phyloP scores from a whole-genome alignment of 768 basidiomycete genomes.

The Leccinum disarticulatum region DNA sequence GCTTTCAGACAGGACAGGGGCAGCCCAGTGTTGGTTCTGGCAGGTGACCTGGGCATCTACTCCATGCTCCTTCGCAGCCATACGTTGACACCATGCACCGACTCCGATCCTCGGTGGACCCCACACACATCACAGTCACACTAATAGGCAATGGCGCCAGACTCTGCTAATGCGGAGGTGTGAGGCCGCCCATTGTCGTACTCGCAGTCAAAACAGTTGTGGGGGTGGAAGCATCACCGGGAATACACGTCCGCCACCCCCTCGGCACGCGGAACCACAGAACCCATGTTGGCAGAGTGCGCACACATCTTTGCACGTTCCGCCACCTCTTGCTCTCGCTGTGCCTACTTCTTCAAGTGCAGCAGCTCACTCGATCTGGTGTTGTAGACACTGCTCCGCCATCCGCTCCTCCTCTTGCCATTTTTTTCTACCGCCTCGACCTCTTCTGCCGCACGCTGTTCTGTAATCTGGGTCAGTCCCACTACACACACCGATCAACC shows the following conservation, averaged over 20 bases:
- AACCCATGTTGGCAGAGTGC: constrained; percentile 24
- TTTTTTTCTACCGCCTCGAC: constrained; percentile 52
- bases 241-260: constrained; percentile 18
- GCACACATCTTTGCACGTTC: constrained; percentile 36
- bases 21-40: no score
- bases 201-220: neutral
- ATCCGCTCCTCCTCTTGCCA: constrained; percentile 55
- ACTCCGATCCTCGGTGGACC: no score
- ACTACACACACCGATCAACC: no score
- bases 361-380: constrained; percentile 45
- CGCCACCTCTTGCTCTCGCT: constrained; percentile 69
- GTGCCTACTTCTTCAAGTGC: constrained; percentile 50
- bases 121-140: no score
- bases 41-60: no score
- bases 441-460: constrained; percentile 51
- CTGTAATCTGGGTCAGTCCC: no score
- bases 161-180: no score
- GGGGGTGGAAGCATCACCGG: constrained; percentile 23
- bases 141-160: no score
- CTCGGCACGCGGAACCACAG: constrained; percentile 23
- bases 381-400: constrained; percentile 23
- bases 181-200: no score
- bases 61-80: no score
- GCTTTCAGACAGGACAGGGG: no score
- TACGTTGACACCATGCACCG: no score